Base-by-base conservation (phyloP, 1,284 basidiomycete species). In the Ceratobasidium sp. region DNA sequence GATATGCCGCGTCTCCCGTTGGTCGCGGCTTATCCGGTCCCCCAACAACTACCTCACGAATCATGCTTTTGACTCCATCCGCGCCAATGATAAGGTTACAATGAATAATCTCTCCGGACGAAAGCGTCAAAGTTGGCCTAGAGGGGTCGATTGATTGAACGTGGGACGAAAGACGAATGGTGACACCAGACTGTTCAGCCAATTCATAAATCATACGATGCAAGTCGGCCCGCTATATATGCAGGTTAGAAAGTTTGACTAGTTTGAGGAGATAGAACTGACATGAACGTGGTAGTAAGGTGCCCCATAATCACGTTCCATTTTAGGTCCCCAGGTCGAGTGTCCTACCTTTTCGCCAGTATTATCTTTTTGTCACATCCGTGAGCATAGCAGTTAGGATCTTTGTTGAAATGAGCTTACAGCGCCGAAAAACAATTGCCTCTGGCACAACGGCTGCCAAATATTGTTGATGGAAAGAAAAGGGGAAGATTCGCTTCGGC, bases 1-100 rank as follows among this genome's bases (percentile, higher is more conserved):
- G 75, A 78, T 89, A 81, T 79, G 82, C 79, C 74, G 88, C 86
- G 78, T 91, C 89, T 1, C 89, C 89, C 0, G 89, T 89, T 8
- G 87, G 74, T 5, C 71, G 56, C 0, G 77, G 75, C 45, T 79
- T 78, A 73, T 85, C 83, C 0, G 80, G 79, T 0, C 78, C 78
- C 6, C 87, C 86, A 8, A 85, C 82, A 22, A 90, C 86, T 7
- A 84, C 81, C 51, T 85, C 82, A 63, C 90, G 86, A 9, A 89
- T 80, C 56, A 85, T 77, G 78, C 89, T 90, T 79, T 87, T 81
- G 17, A 84, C 83, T 15, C 89, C 89, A 78, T 89, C 89, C 2
- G 88, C 88, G 8, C 86, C 88, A 1, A 90, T 80, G 22, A 90
- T 81, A 15, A 89, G 78, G 77, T 90, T 88, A 0, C 84, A 85